Evolutionary conservation across 1,284 basidiomycete species (phyloP).

Genomic region (Cystobasidium sp.): DNA sequence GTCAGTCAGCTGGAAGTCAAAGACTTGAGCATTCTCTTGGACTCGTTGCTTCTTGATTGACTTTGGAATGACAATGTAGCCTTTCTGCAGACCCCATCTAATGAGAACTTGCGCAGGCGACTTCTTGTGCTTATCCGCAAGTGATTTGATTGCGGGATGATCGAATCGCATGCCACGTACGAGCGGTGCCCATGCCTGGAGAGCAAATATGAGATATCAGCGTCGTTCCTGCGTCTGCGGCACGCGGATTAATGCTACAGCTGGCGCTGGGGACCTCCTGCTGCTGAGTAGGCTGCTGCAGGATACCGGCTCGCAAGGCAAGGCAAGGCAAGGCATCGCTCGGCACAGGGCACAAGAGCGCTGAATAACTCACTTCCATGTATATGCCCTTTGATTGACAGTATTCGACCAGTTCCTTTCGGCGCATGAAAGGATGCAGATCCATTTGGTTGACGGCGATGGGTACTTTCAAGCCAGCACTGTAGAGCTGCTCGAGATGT

Average conservation of each 20-base stretch:
- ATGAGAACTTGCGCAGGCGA: constrained; percentile 74
- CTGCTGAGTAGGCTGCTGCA: no score
- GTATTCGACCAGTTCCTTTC: constrained; percentile 76
- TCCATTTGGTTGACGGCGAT: constrained; percentile 61
- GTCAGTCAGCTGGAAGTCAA: constrained; percentile 68
- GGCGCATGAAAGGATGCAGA: constrained; percentile 82
- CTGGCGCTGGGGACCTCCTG: no score
- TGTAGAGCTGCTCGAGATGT: constrained; percentile 20
- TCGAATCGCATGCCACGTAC: constrained; percentile 66
- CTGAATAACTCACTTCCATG: constrained; percentile 69
- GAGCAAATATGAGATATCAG: no score
- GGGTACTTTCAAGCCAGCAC: constrained; percentile 32
- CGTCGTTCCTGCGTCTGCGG: no score
- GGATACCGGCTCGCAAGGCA: no score
- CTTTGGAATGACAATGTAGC: constrained; percentile 72
- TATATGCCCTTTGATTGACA: constrained; percentile 71
- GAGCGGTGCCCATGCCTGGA: constrained; percentile 61
- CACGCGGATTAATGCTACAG: no score
- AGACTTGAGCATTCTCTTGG: constrained; percentile 69
- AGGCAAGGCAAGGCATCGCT: no score
- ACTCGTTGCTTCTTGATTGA: constrained; percentile 71
- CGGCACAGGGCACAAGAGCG: no score
- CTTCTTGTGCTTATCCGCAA: constrained; percentile 69
- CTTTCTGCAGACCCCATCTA: constrained; percentile 81
- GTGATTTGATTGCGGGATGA: constrained; percentile 62